Conservation (phyloP, 495 filamentous ascomycete species). For the Terfezia claveryi region DNA sequence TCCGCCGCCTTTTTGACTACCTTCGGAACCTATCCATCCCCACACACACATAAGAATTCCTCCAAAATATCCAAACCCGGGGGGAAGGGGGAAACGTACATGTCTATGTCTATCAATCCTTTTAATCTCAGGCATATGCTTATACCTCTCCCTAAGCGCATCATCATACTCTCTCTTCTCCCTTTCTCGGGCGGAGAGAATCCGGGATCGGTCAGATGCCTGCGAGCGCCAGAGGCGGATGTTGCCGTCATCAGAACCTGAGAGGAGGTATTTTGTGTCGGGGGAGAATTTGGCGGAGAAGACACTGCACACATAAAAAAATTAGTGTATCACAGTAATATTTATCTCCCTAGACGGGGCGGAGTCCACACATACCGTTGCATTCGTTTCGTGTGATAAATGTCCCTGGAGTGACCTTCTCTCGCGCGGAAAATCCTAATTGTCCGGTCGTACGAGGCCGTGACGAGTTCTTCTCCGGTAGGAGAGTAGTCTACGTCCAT, state of each 20-base stretch:
- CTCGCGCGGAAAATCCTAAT: constrained; percentile 60
- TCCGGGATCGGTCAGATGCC: constrained; percentile 62
- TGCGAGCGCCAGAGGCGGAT: constrained; percentile 77
- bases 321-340: constrained; percentile 1
- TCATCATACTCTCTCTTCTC: constrained; percentile 83
- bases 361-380: constrained; percentile 26
- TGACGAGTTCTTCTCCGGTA: constrained; percentile 83
- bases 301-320: constrained; percentile 26
- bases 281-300: constrained; percentile 69
- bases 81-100: constrained; percentile 19
- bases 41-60: no score
- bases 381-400: constrained; percentile 97
- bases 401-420: constrained; percentile 65
- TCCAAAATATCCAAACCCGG: no score
- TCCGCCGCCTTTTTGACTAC: constrained; percentile 91
- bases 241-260: constrained; percentile 81
- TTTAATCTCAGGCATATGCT: constrained; percentile 88
- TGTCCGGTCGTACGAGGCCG: constrained; percentile 66
- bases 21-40: constrained; percentile 32
- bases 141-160: constrained; percentile 59
- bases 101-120: constrained; percentile 81
- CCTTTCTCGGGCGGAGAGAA: constrained; percentile 64
- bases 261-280: constrained; percentile 70
- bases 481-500: constrained; percentile 95
- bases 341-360: constrained; percentile 7